phyloP scores from a whole-genome alignment of 352 stramenopile species.

The Globisporangium rhizosaccharum region DNA sequence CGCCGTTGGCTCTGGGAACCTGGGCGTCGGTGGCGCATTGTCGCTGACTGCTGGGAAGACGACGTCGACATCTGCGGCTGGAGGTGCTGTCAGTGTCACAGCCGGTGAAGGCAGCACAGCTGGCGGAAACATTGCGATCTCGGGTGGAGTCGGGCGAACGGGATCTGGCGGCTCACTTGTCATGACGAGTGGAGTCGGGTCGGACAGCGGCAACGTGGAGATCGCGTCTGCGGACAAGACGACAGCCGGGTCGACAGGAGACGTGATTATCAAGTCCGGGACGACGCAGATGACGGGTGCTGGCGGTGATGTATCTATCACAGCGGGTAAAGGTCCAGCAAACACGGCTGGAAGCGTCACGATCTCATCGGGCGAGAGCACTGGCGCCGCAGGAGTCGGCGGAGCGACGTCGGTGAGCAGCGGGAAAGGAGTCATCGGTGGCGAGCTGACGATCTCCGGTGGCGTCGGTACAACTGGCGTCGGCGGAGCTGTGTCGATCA shows the following conservation, averaged over 20 bases:
- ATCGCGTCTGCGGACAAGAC: constrained; percentile 27
- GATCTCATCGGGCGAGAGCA: constrained; percentile 33
- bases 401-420: constrained; percentile 17
- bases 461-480: constrained; percentile 29
- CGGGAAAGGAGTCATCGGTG: constrained; percentile 26
- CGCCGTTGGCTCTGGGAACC: constrained; percentile 33
- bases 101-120: constrained; percentile 28
- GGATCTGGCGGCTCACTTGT: constrained; percentile 28
- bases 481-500: constrained; percentile 39
- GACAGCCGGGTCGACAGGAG: constrained; percentile 26
- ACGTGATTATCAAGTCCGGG: constrained; percentile 23
- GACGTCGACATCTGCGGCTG: constrained; percentile 17
- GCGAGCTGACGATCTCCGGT: constrained; percentile 25
- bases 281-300: constrained; percentile 18
- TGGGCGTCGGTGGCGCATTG: constrained; percentile 32
- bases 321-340: constrained; percentile 22
- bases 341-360: constrained; percentile 24
- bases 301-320: constrained; percentile 30
- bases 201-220: constrained; percentile 25
- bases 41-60: constrained; percentile 29
- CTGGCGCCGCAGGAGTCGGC: constrained; percentile 16
- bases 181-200: constrained; percentile 30
- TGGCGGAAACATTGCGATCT: constrained; percentile 20
- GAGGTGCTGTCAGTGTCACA: constrained; percentile 20
- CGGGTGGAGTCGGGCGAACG: constrained; percentile 6